Base-by-base conservation (phyloP, 805 yeast genomes). In the Yarrowia deformans region DNA sequence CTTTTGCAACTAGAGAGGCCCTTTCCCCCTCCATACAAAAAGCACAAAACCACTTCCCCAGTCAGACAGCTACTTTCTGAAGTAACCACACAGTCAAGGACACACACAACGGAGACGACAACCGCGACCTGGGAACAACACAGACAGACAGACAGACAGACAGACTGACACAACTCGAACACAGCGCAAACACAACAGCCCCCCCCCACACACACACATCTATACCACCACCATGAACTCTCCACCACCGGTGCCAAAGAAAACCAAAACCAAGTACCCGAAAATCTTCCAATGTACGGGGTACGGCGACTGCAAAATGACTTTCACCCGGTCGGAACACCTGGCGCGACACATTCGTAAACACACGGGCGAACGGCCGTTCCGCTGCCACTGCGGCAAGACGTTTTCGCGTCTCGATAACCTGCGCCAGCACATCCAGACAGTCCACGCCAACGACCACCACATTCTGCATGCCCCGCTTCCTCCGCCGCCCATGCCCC, bases 341-440 rank as follows among this genome's bases (percentile, higher is more conserved):
- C 83, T 93, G 73, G 97, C 97, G 1, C 83, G 98, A 70, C 98
- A 93, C 80, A 89, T 93, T 68, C 81, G 97, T 70, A 93, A 93
- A 74, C 98, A 93, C 77, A 93, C 97, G 0, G 98, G 97, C 52
- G 98, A 93, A 77, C 82, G 97, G 69, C 98, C 98, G 2, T 93
- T 92, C 77, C 87, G 90, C 68, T 93, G 98, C 78, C 89, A 89
- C 61, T 90, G 89, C 77, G 82, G 87, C 42, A 87, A 93, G 75
- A 84, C 87, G 75, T 93, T 93, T 76, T 88, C 93, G 18, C 83
- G 98, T 58, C 80, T 93, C 70, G 98, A 93, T 78, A 93, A 93
- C 77, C 82, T 93, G 71, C 84, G 97, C 70, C 98, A 93, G 79
- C 98, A 93, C 79, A 89, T 90, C 70, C 96, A 92, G 75, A 90